Evolutionary conservation across 306 rosid species (phyloP).

Genomic region (Hippophae tibetana): DNA sequence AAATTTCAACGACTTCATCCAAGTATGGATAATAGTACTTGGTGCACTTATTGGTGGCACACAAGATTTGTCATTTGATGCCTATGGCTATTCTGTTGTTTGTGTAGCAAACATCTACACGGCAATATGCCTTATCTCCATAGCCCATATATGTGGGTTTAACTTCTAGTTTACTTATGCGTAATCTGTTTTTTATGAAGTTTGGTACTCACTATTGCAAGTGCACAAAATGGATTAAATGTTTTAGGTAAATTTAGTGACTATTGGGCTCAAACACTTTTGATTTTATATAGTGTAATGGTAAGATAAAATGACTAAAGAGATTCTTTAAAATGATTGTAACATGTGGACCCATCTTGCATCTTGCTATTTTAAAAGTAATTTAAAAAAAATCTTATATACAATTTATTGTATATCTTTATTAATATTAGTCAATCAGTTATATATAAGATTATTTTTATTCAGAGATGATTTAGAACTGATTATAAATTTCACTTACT

Average conservation of each 20-base stretch:
- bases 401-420: no score
- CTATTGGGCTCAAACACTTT: constrained; percentile 36
- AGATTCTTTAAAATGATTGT: no score
- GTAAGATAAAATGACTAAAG: constrained; percentile 29
- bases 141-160: constrained; percentile 46
- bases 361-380: no score
- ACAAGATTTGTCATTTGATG: constrained; percentile 54
- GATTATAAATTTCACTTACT: constrained; percentile 43
- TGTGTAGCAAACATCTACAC: constrained; percentile 56
- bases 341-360: no score
- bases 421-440: no score
- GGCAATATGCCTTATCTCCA: constrained; percentile 52
- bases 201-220: constrained; percentile 1
- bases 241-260: constrained; percentile 60
- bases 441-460: no score
- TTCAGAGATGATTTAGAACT: constrained; percentile 38
- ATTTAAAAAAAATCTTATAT: no score
- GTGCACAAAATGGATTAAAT: constrained; percentile 1
- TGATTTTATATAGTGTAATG: constrained; percentile 86
- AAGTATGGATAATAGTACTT: constrained; percentile 50
- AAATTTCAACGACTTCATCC: constrained; percentile 31
- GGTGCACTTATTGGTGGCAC: constrained; percentile 66
- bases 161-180: constrained; percentile 7
- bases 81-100: constrained; percentile 41
- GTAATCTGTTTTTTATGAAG: neutral